These are phyloP conservation scores for Russula emetica DNA, from an alignment of 768 basidiomycete genomes.

Conservation along the genomic window DNA sequence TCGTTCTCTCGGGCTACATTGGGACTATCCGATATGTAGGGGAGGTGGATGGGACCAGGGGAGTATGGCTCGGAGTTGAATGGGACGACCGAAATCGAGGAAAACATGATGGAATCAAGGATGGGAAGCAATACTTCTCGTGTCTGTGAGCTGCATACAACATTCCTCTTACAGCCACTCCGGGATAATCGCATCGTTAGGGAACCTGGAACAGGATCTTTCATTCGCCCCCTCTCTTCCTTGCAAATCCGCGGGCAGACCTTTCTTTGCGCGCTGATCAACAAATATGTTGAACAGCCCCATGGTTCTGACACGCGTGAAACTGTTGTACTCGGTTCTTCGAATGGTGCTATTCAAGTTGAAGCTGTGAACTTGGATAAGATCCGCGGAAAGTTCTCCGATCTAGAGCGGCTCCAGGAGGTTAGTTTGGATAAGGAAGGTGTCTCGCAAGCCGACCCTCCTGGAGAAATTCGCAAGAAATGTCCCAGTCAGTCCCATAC, in stretches of 20 bases:
- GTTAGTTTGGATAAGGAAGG: conserved; percentile 71
- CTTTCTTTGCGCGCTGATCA: conserved; percentile 67
- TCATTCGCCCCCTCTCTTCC: conserved; percentile 65
- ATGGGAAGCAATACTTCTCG: conserved; percentile 71
- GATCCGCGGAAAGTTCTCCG: conserved; percentile 64
- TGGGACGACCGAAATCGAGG: conserved; percentile 87
- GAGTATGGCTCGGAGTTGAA: conserved; percentile 92
- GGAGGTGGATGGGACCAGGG: conserved; percentile 54
- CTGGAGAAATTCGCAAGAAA: conserved; percentile 49
- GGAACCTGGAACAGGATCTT: conserved; percentile 63
- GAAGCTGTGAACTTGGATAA: conserved; percentile 82
- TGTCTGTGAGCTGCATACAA: conserved; percentile 53
- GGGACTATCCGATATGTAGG: conserved; percentile 75
- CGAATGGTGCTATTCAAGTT: conserved; percentile 76
- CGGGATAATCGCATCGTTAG: conserved; percentile 38
- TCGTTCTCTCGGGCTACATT: conserved; percentile 48
- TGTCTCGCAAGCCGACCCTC: conserved; percentile 50
- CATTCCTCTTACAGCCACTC: conserved; percentile 9
- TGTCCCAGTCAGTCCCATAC: conserved; percentile 60
- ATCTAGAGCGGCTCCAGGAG: conserved; percentile 65
- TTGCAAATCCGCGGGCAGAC: conserved; percentile 60
- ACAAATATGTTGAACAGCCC: conserved; percentile 71
- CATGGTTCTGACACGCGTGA: conserved; percentile 54
- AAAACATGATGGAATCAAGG: conserved; percentile 81
- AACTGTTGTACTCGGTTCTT: conserved; percentile 71